phyloP scores from a whole-genome alignment of 2,329 filamentous ascomycete genomes.

The Ophiostoma quercus region DNA sequence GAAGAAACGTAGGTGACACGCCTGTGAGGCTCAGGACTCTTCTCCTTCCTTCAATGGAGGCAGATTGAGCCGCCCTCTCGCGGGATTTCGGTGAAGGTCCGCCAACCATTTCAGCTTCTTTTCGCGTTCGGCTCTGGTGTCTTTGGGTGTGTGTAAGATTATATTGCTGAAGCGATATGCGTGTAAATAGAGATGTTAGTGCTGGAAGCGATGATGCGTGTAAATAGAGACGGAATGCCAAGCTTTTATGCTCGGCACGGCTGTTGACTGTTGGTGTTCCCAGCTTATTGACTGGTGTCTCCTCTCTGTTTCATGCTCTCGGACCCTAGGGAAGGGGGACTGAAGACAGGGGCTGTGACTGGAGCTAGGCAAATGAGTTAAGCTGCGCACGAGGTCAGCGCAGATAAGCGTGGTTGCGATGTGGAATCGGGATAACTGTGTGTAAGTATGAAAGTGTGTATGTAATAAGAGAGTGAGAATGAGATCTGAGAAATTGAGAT shows the following conservation, averaged over 20 bases:
- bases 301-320: constrained; percentile 21
- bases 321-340: not conserved
- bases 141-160: not conserved
- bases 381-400: not conserved
- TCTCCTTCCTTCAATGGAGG: not conserved
- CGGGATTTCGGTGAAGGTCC: too few relatives aligned
- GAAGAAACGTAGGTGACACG: not conserved
- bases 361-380: not conserved
- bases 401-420: not conserved
- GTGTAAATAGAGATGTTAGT: too few relatives aligned
- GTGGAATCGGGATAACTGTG: not conserved
- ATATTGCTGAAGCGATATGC: not conserved
- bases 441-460: too few relatives aligned
- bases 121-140: not conserved
- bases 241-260: constrained; percentile 17
- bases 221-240: not conserved
- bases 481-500: not conserved
- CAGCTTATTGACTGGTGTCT: constrained; percentile 35
- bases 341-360: not conserved
- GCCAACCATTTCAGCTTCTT: not conserved
- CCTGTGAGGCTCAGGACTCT: not conserved
- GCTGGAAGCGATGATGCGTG: not conserved
- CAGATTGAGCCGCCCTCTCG: too few relatives aligned
- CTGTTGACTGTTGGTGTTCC: constrained; percentile 28
- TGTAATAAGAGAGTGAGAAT: not conserved